Base-by-base conservation (phyloP, 1,284 basidiomycete genomes). In the Mrakiaceae sp. region DNA sequence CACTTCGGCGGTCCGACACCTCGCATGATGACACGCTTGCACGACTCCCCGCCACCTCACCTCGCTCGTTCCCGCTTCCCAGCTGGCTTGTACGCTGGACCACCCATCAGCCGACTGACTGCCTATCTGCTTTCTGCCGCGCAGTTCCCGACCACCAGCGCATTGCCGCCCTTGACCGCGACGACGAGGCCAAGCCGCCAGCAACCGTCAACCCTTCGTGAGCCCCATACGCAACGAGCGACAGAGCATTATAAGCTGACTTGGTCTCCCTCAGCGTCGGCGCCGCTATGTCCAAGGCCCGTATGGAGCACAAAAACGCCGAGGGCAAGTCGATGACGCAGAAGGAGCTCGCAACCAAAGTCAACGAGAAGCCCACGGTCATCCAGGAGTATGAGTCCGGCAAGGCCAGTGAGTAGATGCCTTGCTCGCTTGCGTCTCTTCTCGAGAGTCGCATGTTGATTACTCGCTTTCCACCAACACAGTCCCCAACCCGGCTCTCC, bases 141-240 rank as follows among this genome's bases (percentile, higher is more conserved):
- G 12, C 67, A 89, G 90, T 88, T 55, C 88, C 90, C 68, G 92
- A 97, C 79, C 91, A 96, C 79, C 90, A 92, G 76, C 84, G 84
- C 67, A 93, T 95, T 74, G 92, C 89, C 49, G 94, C 94, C 75
- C 85, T 96, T 56, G 93, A 94, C 78, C 84, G 89, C 65, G 90
- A 96, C 72, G 96, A 98, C 78, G 95, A 97, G 72, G 94, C 97
- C 39, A 90, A 93, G 8, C 93, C 96, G 7, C 96, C 95, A 55
- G 74, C 87, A 69, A 96, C 94, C 77, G 81, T 98, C 69, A 79
- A 74, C 66, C 65, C 67, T 48, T 72, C 72, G 74, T 76, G 66
- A 69, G 75, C 7, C 43, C 2, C 16, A 47, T 27, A 27, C 49
- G 2, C 2, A 5, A 48, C 62, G 60, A 42, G 57, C 51, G 27